Conservation (phyloP, 2,329 filamentous ascomycete species). For the Hysterium pulicare region DNA sequence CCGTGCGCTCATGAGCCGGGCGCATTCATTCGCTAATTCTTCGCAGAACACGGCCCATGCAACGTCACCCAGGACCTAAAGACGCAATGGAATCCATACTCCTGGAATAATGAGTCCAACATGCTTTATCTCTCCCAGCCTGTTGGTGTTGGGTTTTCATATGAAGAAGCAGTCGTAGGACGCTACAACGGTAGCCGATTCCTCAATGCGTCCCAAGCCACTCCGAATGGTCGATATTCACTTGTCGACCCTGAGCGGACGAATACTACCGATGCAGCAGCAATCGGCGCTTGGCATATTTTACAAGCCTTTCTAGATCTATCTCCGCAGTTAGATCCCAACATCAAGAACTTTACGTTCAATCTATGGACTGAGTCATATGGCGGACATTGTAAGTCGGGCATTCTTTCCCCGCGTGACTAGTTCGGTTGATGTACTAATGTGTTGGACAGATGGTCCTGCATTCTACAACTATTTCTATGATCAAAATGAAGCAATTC, state of each 20-base stretch:
- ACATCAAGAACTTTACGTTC: conserved; percentile 52
- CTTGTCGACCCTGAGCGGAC: conserved; percentile 26
- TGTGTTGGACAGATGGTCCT: conserved; percentile 37
- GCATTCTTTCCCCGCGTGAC: conserved; percentile 29
- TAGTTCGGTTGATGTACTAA: background rate
- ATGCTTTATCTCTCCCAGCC: conserved; percentile 41
- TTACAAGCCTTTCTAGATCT: conserved; percentile 34
- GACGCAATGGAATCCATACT: conserved; percentile 35
- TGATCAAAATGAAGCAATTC: conserved; percentile 53
- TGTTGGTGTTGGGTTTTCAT: conserved; percentile 40
- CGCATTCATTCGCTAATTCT: background rate
- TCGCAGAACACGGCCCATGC: conserved; percentile 43
- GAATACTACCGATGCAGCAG: conserved; percentile 34
- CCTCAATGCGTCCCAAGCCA: conserved; percentile 6
- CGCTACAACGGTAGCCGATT: background rate
- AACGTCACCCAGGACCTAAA: conserved; percentile 40
- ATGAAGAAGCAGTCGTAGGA: conserved; percentile 18
- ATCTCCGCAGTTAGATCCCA: conserved; percentile 44
- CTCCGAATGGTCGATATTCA: conserved; percentile 26
- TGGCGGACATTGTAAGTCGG: conserved; percentile 22
- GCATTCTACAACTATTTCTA: conserved; percentile 57
- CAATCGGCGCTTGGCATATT: conserved; percentile 35
- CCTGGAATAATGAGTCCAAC: conserved; percentile 39
- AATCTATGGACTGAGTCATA: conserved; percentile 46
- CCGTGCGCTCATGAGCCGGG: background rate